These are phyloP conservation scores for Graphilbum sp. DNA, from an alignment of 2,329 filamentous ascomycete species.

Conservation along the genomic window DNA sequence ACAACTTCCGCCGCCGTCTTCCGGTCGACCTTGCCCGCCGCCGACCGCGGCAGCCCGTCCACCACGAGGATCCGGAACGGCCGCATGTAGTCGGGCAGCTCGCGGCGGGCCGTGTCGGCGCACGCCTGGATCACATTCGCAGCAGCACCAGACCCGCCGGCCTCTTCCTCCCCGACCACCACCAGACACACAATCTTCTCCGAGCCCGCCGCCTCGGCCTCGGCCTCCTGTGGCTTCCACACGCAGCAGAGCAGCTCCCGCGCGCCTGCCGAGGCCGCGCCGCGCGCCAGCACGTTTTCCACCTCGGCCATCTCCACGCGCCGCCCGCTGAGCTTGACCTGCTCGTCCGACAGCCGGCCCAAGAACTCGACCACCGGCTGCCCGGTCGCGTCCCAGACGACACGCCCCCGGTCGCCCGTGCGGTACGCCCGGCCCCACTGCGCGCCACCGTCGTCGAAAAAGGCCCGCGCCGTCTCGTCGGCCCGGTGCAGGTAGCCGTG, in stretches of 20 bases:
- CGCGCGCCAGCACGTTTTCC: constrained; percentile 8
- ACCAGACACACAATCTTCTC: constrained; percentile 30
- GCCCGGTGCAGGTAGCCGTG: constrained; percentile 38
- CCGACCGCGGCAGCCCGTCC: constrained; percentile 34
- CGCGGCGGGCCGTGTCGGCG: constrained; percentile 27
- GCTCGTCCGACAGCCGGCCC: constrained; percentile 37
- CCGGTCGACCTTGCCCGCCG: constrained; percentile 46
- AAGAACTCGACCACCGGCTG: constrained; percentile 27
- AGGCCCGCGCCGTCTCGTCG: constrained; percentile 24
- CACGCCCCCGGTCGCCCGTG: constrained; percentile 9
- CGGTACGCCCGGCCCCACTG: constrained; percentile 7
- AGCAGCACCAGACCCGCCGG: too few species aligned
- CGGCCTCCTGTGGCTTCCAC: neutral
- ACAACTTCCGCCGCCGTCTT: constrained; percentile 12
- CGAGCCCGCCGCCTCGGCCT: too few species aligned
- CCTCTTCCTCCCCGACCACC: constrained; percentile 32
- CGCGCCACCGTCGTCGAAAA: constrained; percentile 3
- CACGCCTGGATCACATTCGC: constrained; percentile 15
- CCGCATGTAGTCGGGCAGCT: constrained; percentile 43
- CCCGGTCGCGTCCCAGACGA: constrained; percentile 8
- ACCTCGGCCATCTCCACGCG: constrained; percentile 38
- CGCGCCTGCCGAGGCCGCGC: constrained; percentile 5
- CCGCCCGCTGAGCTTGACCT: constrained; percentile 47
- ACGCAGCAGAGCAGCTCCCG: constrained; percentile 8
- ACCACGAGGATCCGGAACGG: constrained; percentile 36